Evolutionary conservation across 2,329 filamentous ascomycete species (phyloP).

Genomic region (Ambrosiella xylebori): DNA sequence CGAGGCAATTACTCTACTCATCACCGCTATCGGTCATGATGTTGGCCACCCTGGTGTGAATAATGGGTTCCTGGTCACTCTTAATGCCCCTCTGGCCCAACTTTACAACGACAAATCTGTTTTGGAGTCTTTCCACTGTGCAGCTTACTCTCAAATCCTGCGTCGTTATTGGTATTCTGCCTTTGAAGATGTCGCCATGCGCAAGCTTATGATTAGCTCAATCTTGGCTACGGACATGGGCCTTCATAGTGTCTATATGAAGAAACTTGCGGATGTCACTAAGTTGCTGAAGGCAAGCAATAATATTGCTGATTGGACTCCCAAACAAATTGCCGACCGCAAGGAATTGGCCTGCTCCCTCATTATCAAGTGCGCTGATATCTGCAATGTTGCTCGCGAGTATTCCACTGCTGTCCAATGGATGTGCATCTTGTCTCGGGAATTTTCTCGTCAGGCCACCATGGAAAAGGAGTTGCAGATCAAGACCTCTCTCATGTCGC

Average conservation of each 20-base stretch:
- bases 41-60: constrained; percentile 96
- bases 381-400: constrained; percentile 86
- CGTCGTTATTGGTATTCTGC: constrained; percentile 78
- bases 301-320: constrained; percentile 56
- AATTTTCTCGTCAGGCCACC: constrained; percentile 80
- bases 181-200: constrained; percentile 63
- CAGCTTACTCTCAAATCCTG: constrained; percentile 89
- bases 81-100: constrained; percentile 85
- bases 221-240: constrained; percentile 97
- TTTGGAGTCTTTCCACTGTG: constrained; percentile 92
- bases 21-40: constrained; percentile 95
- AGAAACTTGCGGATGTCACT: constrained; percentile 63
- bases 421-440: constrained; percentile 87
- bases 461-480: constrained; percentile 86
- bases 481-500: constrained; percentile 69
- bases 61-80: constrained; percentile 82
- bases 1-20: constrained; percentile 72
- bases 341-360: constrained; percentile 73
- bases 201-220: constrained; percentile 88
- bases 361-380: constrained; percentile 94
- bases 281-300: constrained; percentile 54
- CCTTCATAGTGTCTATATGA: constrained; percentile 93
- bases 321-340: constrained; percentile 57
- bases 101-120: constrained; percentile 96
- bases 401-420: constrained; percentile 71